Base-by-base conservation (phyloP, 495 filamentous ascomycete species). In the Immersiella caudata region DNA sequence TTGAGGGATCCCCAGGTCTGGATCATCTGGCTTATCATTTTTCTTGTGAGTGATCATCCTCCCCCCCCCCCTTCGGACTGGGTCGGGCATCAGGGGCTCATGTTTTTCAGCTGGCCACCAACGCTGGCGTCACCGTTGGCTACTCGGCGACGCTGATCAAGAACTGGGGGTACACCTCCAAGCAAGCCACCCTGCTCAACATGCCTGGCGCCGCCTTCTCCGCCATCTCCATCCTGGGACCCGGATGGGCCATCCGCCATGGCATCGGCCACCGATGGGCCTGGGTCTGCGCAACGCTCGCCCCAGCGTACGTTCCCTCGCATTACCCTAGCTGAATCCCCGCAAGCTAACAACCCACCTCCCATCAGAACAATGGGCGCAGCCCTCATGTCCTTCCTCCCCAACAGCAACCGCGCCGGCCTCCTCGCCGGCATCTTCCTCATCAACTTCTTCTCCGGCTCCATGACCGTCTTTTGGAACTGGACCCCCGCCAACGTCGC, bases 341-440 rank as follows among this genome's bases (percentile, higher is more conserved):
- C 40, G 14, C 52, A 4, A 26, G 2, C 62, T 69, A 59, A 73
- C 62, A 24, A 9, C 33, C 8, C 18, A 12, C 9, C 20, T 22
- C 2, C 3, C n/a, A 22, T 12, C 52, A 76, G 74, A 9, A 76
- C 88, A 55, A 77, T 87, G 58, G 88, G 88, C 12, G 85, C 82
- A 5, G 86, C 72, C 1, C 71, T 90, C 20, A 83, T 90, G 79
- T 88, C 86, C 3, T 90, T 89, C 73, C 74, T 85, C 1, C 77
- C 80, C 11, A 73, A 51, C 62, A 81, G 80, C 67, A 74, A 78
- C 69, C 57, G 36, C 18, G 78, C 78, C 0, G 87, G 84, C 25
- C 79, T 84, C 35, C 78, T 91, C 20, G 84, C 84, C 7, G 88
- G 88, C 9, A 86, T 89, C 60, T 91, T 89, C 72, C 80, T 91